phyloP scores from a whole-genome alignment of 169 alveolate genomes.

The Perkinsus marinus region DNA sequence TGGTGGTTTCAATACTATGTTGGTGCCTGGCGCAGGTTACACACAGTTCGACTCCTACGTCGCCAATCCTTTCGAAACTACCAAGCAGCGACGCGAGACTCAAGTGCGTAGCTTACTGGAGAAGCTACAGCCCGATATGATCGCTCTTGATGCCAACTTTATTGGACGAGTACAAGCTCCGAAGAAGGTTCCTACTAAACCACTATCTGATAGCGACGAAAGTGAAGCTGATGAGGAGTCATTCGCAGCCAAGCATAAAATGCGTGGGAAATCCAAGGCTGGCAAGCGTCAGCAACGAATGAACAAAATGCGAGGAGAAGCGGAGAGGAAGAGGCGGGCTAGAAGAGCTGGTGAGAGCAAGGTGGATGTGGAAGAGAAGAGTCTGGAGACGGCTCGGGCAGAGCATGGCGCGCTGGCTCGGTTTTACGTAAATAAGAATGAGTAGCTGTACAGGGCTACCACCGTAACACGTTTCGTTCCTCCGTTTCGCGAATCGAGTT shows the following conservation, averaged over 20 bases:
- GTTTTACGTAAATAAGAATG: not conserved
- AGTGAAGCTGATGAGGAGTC: not conserved
- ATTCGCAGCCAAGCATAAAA: not conserved
- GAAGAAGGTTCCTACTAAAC: not conserved
- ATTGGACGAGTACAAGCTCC: conserved; percentile 50
- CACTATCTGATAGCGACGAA: not conserved
- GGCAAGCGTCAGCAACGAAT: not conserved
- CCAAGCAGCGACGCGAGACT: conserved; percentile 55
- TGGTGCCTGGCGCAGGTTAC: conserved; percentile 78
- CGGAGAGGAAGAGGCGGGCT: not conserved
- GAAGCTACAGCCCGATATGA: conserved; percentile 73
- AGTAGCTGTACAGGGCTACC: not conserved
- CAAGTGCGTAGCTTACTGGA: conserved; percentile 67
- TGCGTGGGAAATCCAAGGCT: not conserved
- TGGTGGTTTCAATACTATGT: conserved; percentile 50
- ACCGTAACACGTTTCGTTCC: not conserved
- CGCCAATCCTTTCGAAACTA: conserved; percentile 65
- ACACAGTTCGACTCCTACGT: conserved; percentile 75
- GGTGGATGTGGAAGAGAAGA: not conserved
- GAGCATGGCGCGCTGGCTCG: not conserved
- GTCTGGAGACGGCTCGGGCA: not conserved
- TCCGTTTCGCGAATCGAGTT: not conserved
- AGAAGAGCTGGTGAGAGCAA: not conserved
- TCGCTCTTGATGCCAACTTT: conserved; percentile 50
- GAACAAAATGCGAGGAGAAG: not conserved